phyloP scores from a whole-genome alignment of 495 filamentous ascomycete genomes.

The Neurospora sp. region DNA sequence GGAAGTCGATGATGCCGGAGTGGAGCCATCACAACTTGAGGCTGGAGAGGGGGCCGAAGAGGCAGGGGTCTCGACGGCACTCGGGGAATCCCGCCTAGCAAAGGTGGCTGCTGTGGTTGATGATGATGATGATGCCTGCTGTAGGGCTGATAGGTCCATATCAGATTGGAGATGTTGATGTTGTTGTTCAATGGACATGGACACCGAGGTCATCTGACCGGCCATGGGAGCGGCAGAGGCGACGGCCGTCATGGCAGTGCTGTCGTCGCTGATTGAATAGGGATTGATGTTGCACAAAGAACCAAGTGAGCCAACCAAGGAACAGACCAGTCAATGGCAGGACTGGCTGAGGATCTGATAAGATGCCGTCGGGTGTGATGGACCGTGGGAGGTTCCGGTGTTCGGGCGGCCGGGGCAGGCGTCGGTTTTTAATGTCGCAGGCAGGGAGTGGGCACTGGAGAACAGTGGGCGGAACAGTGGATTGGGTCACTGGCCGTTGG shows the following conservation, averaged over 20 bases:
- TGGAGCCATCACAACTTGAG: conserved; percentile 10
- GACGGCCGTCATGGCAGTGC: conserved; percentile 5
- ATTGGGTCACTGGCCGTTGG: background rate
- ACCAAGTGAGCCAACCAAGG: background rate
- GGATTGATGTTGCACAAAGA: background rate
- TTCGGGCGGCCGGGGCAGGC: background rate
- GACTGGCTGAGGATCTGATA: background rate
- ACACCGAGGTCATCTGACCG: background rate
- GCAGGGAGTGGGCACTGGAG: background rate
- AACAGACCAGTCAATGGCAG: background rate
- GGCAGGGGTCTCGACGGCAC: conserved; percentile 17
- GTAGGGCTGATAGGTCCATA: background rate
- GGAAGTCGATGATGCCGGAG: conserved; percentile 12
- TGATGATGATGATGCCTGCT: background rate
- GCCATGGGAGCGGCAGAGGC: background rate
- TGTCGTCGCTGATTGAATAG: background rate
- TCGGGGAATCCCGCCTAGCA: conserved; percentile 6
- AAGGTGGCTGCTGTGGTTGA: conserved; percentile 5
- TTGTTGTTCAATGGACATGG: background rate
- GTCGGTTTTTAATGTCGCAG: background rate
- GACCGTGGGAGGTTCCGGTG: background rate
- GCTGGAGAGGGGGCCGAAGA: conserved; percentile 17
- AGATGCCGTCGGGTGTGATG: background rate
- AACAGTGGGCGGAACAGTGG: background rate
- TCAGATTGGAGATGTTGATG: conserved; percentile 6